Evolutionary conservation across 1,284 basidiomycete genomes (phyloP).

Genomic region (Ceratobasidium sp.): DNA sequence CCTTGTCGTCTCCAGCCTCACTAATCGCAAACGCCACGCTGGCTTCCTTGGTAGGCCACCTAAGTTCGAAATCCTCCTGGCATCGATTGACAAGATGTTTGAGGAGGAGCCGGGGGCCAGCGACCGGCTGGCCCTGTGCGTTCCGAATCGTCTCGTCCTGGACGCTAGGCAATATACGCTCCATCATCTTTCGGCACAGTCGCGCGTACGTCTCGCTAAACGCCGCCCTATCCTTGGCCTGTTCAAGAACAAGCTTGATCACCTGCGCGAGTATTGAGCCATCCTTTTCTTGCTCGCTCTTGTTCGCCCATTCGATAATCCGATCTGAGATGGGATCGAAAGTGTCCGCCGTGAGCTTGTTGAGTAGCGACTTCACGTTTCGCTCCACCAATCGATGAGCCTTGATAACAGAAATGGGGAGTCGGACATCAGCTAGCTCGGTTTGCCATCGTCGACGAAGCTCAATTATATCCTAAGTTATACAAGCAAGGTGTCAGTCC

Average conservation of each 20-base stretch:
- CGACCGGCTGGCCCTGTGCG: slow-evolving; percentile 62
- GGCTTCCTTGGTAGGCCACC: slow-evolving; percentile 67
- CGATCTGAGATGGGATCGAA: slow-evolving; percentile 70
- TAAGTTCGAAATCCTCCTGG: slow-evolving; percentile 71
- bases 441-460: slow-evolving; percentile 87
- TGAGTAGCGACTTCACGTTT: slow-evolving; percentile 72
- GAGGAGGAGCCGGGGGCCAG: slow-evolving; percentile 69
- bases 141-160: slow-evolving; percentile 61
- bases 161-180: slow-evolving; percentile 64
- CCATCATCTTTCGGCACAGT: slow-evolving; percentile 67
- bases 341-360: slow-evolving; percentile 72
- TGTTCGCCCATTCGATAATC: slow-evolving; percentile 71
- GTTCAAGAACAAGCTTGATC: slow-evolving; percentile 72
- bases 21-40: slow-evolving; percentile 54
- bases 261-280: slow-evolving; percentile 70
- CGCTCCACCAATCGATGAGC: slow-evolving; percentile 62
- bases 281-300: slow-evolving; percentile 66
- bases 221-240: slow-evolving; percentile 72
- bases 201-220: slow-evolving; percentile 73
- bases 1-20: slow-evolving; percentile 53
- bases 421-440: slow-evolving; percentile 80
- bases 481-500: slow-evolving; percentile 25
- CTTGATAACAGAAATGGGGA: slow-evolving; percentile 75
- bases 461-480: slow-evolving; percentile 86
- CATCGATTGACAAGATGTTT: slow-evolving; percentile 72